phyloP scores from a whole-genome alignment of 495 filamentous ascomycete genomes.

The Acidiella bohemica region DNA sequence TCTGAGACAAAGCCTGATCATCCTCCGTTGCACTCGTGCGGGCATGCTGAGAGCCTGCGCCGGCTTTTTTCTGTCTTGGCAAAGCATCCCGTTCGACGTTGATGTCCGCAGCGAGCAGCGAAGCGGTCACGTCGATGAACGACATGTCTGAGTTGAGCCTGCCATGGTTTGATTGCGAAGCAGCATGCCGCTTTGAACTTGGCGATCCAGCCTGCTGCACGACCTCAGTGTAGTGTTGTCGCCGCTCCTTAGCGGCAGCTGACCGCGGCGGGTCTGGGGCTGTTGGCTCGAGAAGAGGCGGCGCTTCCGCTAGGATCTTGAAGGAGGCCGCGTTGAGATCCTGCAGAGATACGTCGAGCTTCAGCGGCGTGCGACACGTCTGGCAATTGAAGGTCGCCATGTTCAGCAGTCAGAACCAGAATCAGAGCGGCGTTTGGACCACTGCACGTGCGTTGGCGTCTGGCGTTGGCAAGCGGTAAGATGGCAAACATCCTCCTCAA shows the following conservation, averaged over 20 bases:
- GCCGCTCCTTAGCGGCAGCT: conserved; percentile 44
- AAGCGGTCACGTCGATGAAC: conserved; percentile 88
- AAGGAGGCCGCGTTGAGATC: conserved; percentile 91
- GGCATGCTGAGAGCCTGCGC: conserved; percentile 1
- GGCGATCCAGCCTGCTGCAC: conserved; percentile 51
- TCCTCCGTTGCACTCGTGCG: conserved; percentile 4
- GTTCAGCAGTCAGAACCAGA: too few species aligned
- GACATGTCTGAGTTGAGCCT: conserved; percentile 76
- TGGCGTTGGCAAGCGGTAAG: too few species aligned
- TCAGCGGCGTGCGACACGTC: conserved; percentile 78
- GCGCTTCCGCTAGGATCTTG: conserved; percentile 62
- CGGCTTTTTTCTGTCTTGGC: conserved; percentile 5
- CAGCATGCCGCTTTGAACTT: conserved; percentile 57
- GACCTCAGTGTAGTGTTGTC: conserved; percentile 61
- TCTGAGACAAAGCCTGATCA: conserved; percentile 43
- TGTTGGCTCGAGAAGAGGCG: conserved; percentile 13
- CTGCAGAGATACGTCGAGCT: conserved; percentile 78
- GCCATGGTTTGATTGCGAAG: conserved; percentile 21
- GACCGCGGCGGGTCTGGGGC: conserved; percentile 10
- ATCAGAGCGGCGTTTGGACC: too few species aligned
- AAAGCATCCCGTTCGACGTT: conserved; percentile 6
- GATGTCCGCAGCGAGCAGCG: conserved; percentile 54
- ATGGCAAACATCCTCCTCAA: too few species aligned
- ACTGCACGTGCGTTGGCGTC: too few species aligned
- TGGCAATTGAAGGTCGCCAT: conserved; percentile 62